phyloP scores from a whole-genome alignment of 192 early-diverging fungal genomes.

The Linnemannia elongata region DNA sequence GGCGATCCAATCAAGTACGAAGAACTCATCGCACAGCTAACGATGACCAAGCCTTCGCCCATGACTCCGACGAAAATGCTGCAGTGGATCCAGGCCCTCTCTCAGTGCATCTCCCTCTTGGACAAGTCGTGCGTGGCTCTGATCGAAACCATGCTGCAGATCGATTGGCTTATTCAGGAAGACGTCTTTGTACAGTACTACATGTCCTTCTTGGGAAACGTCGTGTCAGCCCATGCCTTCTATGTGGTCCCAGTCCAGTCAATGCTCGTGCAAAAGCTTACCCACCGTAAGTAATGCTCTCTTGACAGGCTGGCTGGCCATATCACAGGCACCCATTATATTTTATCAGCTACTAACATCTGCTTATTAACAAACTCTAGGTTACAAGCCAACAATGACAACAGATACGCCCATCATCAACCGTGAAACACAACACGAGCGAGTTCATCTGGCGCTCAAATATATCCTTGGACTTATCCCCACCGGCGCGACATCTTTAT shows the following conservation, averaged over 20 bases:
- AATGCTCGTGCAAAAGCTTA: constrained; percentile 69
- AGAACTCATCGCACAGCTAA: constrained; percentile 50
- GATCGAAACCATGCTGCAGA: constrained; percentile 70
- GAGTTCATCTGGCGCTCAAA: constrained; percentile 72
- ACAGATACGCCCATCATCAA: constrained; percentile 1
- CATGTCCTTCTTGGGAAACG: constrained; percentile 74
- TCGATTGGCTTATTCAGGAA: constrained; percentile 71
- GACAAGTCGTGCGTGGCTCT: constrained; percentile 62
- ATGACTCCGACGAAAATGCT: constrained; percentile 41
- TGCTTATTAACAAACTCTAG: background rate
- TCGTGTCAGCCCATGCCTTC: constrained; percentile 81
- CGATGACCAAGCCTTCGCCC: constrained; percentile 43
- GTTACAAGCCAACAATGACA: constrained; percentile 11
- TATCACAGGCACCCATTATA: background rate
- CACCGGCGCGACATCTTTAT: constrained; percentile 73
- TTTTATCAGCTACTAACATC: background rate
- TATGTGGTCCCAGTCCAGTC: constrained; percentile 72
- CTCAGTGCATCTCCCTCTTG: constrained; percentile 59
- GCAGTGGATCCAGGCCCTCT: constrained; percentile 63
- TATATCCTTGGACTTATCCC: constrained; percentile 78
- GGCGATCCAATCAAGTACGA: constrained; percentile 41
- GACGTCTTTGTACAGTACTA: constrained; percentile 70
- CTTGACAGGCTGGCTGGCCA: background rate
- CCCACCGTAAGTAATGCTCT: constrained; percentile 59
- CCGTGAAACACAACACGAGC: constrained; percentile 55